These are phyloP conservation scores for Melastoma candidum DNA, from an alignment of 441 rosid species.

Conservation along the genomic window DNA sequence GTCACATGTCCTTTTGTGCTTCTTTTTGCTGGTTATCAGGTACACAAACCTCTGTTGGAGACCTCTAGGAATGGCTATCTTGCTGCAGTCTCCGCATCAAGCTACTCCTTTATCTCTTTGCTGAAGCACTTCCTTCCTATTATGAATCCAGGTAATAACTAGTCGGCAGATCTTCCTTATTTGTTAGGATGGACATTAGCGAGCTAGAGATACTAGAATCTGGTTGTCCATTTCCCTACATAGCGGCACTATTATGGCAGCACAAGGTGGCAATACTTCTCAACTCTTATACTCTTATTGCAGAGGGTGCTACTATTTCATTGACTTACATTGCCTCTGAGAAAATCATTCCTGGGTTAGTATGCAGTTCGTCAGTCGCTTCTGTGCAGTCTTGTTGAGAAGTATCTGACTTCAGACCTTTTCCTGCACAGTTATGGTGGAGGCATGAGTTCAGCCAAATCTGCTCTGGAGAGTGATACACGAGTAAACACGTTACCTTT, in stretches of 20 bases:
- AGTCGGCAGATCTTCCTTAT: conserved; percentile 4
- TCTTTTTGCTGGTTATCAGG: conserved; percentile 33
- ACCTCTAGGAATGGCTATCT: conserved; percentile 92
- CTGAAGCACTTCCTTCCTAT: conserved; percentile 80
- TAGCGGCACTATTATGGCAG: neutral
- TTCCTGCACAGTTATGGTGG: conserved; percentile 73
- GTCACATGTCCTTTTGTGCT: neutral
- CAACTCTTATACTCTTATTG: conserved; percentile 5
- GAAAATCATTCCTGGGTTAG: conserved; percentile 91
- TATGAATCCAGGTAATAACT: conserved; percentile 77
- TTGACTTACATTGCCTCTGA: conserved; percentile 95
- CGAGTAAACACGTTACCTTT: conserved; percentile 31
- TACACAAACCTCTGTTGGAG: conserved; percentile 69
- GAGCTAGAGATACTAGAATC: too few species aligned
- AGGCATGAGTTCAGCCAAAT: conserved; percentile 98
- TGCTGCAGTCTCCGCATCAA: conserved; percentile 88
- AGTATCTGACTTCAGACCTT: conserved; percentile 2
- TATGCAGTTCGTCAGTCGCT: neutral
- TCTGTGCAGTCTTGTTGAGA: too few species aligned
- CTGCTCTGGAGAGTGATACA: conserved; percentile 97
- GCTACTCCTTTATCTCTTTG: conserved; percentile 81
- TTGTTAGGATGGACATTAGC: conserved; percentile 3
- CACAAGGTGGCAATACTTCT: neutral
- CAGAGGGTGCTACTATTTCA: conserved; percentile 63
- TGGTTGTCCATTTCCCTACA: neutral